Conservation (phyloP, 2,329 filamentous ascomycete species). For the Penicillium capsulatum region DNA sequence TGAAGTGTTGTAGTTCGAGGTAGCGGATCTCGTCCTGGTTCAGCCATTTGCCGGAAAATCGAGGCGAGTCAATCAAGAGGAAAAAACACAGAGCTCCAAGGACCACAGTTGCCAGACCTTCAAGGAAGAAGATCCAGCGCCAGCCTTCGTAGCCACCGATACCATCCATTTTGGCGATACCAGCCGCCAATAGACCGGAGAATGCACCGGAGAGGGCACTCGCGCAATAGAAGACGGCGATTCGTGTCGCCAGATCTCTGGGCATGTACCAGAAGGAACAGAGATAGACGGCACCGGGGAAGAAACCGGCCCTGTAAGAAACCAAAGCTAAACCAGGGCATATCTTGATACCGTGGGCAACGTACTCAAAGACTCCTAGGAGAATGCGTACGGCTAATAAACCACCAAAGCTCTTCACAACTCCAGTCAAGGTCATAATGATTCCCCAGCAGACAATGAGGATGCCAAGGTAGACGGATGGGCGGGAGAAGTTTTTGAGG, state of each 20-base stretch:
- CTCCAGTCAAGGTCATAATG: conserved; percentile 46
- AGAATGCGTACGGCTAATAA: conserved; percentile 49
- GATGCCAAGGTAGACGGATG: conserved; percentile 14
- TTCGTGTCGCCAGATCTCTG: conserved; percentile 15
- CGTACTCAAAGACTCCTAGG: conserved; percentile 38
- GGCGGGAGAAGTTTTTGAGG: conserved; percentile 14
- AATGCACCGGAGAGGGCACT: conserved; percentile 46
- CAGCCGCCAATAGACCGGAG: conserved; percentile 48
- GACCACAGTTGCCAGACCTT: conserved; percentile 43
- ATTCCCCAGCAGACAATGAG: conserved; percentile 26
- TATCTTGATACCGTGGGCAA: too few relatives aligned
- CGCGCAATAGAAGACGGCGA: conserved; percentile 23
- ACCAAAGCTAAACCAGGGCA: too few relatives aligned
- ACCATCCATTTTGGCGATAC: conserved; percentile 47
- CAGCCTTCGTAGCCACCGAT: conserved; percentile 43
- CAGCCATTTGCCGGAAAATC: conserved; percentile 36
- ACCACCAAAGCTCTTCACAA: conserved; percentile 46
- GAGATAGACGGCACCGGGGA: conserved; percentile 43
- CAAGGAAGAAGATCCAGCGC: conserved; percentile 49
- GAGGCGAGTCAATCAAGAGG: conserved; percentile 42
- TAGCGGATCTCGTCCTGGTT: conserved; percentile 36
- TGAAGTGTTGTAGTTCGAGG: conserved; percentile 36
- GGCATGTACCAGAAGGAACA: conserved; percentile 24
- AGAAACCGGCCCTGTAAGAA: conserved; percentile 46
- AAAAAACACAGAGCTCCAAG: conserved; percentile 41